A percentile compares a stretch with the other conserved stretches of the same genome.
These are phyloP conservation scores for Rhizomucor miehei DNA, from an alignment of 371 early-diverging fungal genomes.

Conservation along the genomic window DNA sequence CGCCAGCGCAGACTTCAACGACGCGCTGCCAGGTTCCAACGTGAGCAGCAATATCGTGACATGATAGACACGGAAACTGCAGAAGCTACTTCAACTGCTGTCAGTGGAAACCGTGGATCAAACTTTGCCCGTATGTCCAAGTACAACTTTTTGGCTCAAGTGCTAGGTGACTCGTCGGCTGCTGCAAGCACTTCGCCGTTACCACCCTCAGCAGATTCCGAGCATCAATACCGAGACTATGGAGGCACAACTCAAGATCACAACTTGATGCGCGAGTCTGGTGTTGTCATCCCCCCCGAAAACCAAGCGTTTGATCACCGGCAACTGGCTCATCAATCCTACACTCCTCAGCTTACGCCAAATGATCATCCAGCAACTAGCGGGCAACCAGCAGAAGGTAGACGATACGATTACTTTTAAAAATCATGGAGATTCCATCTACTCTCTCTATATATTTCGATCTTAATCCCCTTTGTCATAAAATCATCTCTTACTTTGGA, in stretches of 20 bases:
- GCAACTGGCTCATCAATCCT: neutral
- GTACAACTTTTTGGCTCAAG: slow-evolving; percentile 27
- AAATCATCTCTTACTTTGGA: no score
- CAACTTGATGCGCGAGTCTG: slow-evolving; percentile 3
- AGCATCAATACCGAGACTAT: no score
- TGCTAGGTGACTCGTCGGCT: slow-evolving; percentile 5
- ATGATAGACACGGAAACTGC: neutral
- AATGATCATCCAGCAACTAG: no score
- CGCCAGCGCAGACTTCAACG: slow-evolving; percentile 10
- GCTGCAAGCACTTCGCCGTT: no score
- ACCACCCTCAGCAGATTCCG: no score
- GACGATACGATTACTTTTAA: no score
- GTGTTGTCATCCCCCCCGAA: neutral
- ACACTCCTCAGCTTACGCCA: neutral
- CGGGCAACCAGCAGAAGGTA: no score
- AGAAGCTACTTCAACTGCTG: neutral
- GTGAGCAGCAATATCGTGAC: slow-evolving; percentile 7
- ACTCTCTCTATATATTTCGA: no score
- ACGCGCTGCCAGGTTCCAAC: slow-evolving; percentile 12
- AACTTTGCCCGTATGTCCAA: slow-evolving; percentile 22
- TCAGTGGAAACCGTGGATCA: slow-evolving; percentile 1
- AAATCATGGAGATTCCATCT: no score
- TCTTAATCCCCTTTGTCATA: no score
- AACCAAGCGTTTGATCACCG: neutral
- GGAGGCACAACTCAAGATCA: no score